Percentiles rank a stretch among this genome's conserved stretches.
phyloP scores from a whole-genome alignment of 805 yeast species.

The Saturnispora halmiae region DNA sequence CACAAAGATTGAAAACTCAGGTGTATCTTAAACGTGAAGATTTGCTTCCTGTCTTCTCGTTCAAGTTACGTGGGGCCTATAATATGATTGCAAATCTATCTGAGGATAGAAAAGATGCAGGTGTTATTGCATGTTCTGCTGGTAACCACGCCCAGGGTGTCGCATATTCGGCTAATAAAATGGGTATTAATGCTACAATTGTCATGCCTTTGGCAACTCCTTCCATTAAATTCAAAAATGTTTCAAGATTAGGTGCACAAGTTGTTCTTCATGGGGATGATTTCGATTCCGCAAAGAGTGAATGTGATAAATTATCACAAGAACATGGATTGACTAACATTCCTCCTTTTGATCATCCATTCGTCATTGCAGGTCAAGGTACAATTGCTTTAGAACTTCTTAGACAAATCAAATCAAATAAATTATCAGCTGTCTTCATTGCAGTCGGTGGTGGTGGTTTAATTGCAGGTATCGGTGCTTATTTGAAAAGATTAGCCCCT shows the following conservation, averaged over 20 bases:
- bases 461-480: slow-evolving; percentile 82
- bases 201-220: slow-evolving; percentile 99
- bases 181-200: slow-evolving; percentile 88
- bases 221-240: slow-evolving; percentile 85
- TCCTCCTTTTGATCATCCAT: slow-evolving; percentile 99
- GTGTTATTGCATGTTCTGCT: slow-evolving; percentile 97
- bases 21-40: slow-evolving; percentile 87
- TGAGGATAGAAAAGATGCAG: slow-evolving; percentile 55
- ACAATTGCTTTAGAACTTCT: slow-evolving; percentile 90
- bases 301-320: slow-evolving; percentile 63
- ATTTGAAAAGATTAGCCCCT: slow-evolving; percentile 93
- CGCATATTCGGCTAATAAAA: slow-evolving; percentile 77
- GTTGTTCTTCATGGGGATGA: slow-evolving; percentile 92
- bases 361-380: slow-evolving; percentile 98
- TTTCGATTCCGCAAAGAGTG: slow-evolving; percentile 89
- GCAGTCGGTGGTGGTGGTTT: slow-evolving; percentile 98
- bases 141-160: slow-evolving; percentile 99
- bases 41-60: slow-evolving; percentile 86
- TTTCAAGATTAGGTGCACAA: slow-evolving; percentile 84
- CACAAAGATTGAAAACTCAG: slow-evolving; percentile 66
- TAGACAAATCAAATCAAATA: slow-evolving; percentile 72
- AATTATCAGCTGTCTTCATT: slow-evolving; percentile 77
- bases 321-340: slow-evolving; percentile 75
- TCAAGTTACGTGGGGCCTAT: slow-evolving; percentile 95
- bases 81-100: slow-evolving; percentile 89